Conservation (phyloP, 2,329 filamentous ascomycete genomes). For the Diaporthe destruens region DNA sequence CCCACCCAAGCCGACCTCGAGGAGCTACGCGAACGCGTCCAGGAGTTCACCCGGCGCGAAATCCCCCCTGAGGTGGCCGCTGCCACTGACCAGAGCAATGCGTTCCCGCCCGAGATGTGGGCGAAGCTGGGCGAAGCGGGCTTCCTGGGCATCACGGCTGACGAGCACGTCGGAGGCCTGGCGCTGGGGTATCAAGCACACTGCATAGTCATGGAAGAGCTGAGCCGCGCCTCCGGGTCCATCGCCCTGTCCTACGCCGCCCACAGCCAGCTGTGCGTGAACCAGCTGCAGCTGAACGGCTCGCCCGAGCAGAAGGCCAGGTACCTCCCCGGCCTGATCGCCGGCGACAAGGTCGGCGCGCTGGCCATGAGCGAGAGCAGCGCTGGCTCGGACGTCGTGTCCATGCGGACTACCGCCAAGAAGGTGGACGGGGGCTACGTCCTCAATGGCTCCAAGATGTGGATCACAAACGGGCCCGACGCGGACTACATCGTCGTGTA, state of each 20-base stretch:
- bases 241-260: constrained; percentile 94
- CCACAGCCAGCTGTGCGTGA: constrained; percentile 95
- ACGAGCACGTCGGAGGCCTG: constrained; percentile 90
- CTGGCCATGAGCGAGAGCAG: constrained; percentile 96
- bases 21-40: constrained; percentile 85
- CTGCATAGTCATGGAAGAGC: constrained; percentile 94
- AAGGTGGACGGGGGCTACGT: constrained; percentile 86
- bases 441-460: constrained; percentile 96
- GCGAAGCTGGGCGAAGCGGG: constrained; percentile 91
- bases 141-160: constrained; percentile 91
- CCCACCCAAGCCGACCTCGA: constrained; percentile 80
- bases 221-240: constrained; percentile 85
- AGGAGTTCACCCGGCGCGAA: constrained; percentile 90
- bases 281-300: constrained; percentile 94
- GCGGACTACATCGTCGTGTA: constrained; percentile 97
- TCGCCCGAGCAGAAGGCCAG: constrained; percentile 81
- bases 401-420: constrained; percentile 90
- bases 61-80: constrained; percentile 87
- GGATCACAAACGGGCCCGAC: constrained; percentile 98
- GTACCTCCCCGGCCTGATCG: constrained; percentile 84
- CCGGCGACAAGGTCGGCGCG: constrained; percentile 84
- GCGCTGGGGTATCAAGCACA: constrained; percentile 97
- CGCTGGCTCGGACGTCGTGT: constrained; percentile 92
- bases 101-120: constrained; percentile 94
- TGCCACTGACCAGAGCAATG: constrained; percentile 85